These are phyloP conservation scores for Backusella psychrophila DNA, from an alignment of 192 early-diverging fungal species.

Conservation along the genomic window DNA sequence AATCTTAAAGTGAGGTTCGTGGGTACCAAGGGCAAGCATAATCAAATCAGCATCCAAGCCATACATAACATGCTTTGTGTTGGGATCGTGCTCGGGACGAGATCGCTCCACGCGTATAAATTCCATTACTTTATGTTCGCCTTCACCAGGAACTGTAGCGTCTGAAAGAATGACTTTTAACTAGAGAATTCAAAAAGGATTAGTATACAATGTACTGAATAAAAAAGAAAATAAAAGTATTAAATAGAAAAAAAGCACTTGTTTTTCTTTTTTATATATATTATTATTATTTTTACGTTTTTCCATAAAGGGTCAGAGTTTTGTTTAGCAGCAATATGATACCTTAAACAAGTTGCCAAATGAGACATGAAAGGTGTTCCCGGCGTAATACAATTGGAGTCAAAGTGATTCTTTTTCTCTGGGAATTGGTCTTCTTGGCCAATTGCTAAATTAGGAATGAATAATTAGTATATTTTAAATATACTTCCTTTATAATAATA, in stretches of 20 bases:
- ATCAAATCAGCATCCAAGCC: constrained; percentile 97
- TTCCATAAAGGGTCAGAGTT: constrained; percentile 88
- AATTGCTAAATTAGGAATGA: constrained; percentile 42
- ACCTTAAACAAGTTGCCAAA: constrained; percentile 82
- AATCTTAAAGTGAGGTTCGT: constrained; percentile 97
- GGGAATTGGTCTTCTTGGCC: constrained; percentile 47
- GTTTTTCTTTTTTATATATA: background rate
- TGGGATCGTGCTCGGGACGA: constrained; percentile 81
- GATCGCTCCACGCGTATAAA: constrained; percentile 84
- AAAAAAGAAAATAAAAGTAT: background rate
- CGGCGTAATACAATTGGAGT: constrained; percentile 98
- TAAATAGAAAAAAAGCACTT: background rate
- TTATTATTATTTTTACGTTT: constrained; percentile 37
- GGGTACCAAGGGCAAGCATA: constrained; percentile 93
- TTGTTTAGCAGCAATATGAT: constrained; percentile 84
- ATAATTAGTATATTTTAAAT: constrained; percentile 14
- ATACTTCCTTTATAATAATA: background rate
- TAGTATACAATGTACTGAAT: background rate
- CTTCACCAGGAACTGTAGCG: constrained; percentile 96
- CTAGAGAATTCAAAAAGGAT: constrained; percentile 6
- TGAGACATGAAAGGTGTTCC: constrained; percentile 97
- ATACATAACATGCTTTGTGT: constrained; percentile 91
- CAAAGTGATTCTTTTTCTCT: constrained; percentile 67
- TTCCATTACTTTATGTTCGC: constrained; percentile 99
- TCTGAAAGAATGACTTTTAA: constrained; percentile 91